Percentiles rank a stretch among this genome's conserved stretches.
Evolutionary conservation across 805 yeast genomes (phyloP).

Genomic region (Saccharomycopsis sp.): DNA sequence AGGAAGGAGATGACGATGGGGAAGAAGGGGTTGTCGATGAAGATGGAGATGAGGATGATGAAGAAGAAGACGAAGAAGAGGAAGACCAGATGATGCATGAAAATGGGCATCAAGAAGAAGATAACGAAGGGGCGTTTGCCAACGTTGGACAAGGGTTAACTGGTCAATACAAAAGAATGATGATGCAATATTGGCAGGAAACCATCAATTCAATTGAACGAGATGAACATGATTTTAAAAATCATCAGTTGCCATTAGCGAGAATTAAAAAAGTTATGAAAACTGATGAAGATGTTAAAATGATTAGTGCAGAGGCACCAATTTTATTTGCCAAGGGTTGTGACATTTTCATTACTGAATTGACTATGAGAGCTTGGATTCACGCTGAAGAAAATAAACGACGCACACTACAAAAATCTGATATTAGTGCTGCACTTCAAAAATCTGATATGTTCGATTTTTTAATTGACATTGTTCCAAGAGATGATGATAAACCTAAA

Average conservation of each 20-base stretch:
- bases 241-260: constrained; percentile 92
- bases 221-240: constrained; percentile 83
- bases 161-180: constrained; percentile 75
- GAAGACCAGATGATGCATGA: constrained; percentile 30
- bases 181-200: constrained; percentile 98
- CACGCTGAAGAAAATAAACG: constrained; percentile 96
- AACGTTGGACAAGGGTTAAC: constrained; percentile 91
- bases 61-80: constrained; percentile 25
- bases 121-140: constrained; percentile 46
- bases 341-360: constrained; percentile 92
- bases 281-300: constrained; percentile 92
- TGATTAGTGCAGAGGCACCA: constrained; percentile 99
- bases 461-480: constrained; percentile 89
- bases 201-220: constrained; percentile 84
- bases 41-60: constrained; percentile 2
- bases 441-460: constrained; percentile 97
- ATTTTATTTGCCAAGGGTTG: constrained; percentile 96
- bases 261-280: constrained; percentile 97
- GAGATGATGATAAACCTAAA: constrained; percentile 59
- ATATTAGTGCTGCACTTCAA: constrained; percentile 90
- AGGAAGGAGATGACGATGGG: too few species aligned
- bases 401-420: constrained; percentile 87
- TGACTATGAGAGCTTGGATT: constrained; percentile 98
- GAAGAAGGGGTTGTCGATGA: constrained; percentile 3
- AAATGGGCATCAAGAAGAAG: constrained; percentile 40